A percentile compares a stretch with the other conserved stretches of the same genome.
phyloP scores from a whole-genome alignment of 768 basidiomycete species.

The Mycena albidolilacea region DNA sequence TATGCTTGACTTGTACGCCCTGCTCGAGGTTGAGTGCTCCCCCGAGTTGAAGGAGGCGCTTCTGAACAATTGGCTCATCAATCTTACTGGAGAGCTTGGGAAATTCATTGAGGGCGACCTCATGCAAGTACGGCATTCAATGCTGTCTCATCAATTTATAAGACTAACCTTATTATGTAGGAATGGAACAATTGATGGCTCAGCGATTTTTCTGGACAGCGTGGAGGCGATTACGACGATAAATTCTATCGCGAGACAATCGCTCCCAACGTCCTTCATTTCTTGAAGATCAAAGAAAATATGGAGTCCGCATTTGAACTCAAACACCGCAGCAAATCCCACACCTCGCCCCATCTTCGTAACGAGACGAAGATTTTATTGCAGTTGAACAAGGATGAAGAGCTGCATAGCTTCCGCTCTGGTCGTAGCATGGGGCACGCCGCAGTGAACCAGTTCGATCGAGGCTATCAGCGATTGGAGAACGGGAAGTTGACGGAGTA shows the following conservation, averaged over 20 bases:
- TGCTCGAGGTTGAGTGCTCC: too few relatives aligned
- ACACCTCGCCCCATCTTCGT: conserved; percentile 38
- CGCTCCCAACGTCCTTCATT: conserved; percentile 44
- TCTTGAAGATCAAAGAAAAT: conserved; percentile 42
- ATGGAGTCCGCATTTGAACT: conserved; percentile 40
- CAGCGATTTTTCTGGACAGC: too few relatives aligned
- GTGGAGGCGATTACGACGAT: conserved; percentile 41
- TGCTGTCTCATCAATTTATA: too few relatives aligned
- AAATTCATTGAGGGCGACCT: too few relatives aligned
- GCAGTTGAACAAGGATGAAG: conserved; percentile 34
- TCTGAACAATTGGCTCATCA: conserved; percentile 39
- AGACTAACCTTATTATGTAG: too few relatives aligned
- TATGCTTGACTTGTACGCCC: too few relatives aligned
- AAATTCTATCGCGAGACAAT: conserved; percentile 41
- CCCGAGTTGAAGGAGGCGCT: conserved; percentile 36
- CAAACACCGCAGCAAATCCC: conserved; percentile 27
- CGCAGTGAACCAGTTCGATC: conserved; percentile 34
- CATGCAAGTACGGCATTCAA: too few relatives aligned
- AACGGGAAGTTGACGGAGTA: conserved; percentile 37
- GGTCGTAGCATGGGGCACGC: conserved; percentile 41
- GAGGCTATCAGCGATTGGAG: conserved; percentile 36
- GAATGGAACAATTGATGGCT: too few relatives aligned
- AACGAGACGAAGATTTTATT: conserved; percentile 30
- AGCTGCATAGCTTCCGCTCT: conserved; percentile 41
- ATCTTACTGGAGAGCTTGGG: too few relatives aligned